phyloP scores from a whole-genome alignment of 331 rosid species.

The Dryas integrifolia region DNA sequence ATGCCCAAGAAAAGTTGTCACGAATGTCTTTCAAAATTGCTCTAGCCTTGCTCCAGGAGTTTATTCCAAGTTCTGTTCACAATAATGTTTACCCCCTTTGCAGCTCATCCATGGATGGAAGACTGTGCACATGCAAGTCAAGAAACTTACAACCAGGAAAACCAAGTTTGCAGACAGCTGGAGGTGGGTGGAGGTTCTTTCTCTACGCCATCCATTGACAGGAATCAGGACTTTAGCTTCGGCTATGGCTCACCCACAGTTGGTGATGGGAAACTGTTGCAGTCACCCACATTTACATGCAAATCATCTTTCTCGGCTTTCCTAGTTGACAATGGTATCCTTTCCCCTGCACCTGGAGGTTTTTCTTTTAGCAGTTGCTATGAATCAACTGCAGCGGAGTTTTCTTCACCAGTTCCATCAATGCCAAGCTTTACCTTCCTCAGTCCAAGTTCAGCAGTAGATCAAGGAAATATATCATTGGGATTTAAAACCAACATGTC shows the following conservation, averaged over 20 bases:
- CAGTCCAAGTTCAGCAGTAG: constrained; percentile 48
- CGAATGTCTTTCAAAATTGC: neutral
- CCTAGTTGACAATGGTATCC: constrained; percentile 3
- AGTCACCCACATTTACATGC: constrained; percentile 30
- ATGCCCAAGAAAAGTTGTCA: neutral
- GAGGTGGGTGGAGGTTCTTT: constrained; percentile 19
- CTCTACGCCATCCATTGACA: constrained; percentile 8
- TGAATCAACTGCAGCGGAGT: constrained; percentile 16
- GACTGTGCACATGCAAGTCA: constrained; percentile 1
- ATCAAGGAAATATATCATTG: constrained; percentile 42
- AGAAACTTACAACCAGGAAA: constrained; percentile 14
- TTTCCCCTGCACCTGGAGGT: constrained; percentile 29
- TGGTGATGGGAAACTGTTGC: constrained; percentile 20
- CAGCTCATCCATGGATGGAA: constrained; percentile 36
- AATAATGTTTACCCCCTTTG: constrained; percentile 3
- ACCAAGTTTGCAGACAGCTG: constrained; percentile 7
- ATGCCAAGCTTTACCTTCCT: constrained; percentile 34
- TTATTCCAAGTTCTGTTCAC: neutral
- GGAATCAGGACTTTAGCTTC: constrained; percentile 24
- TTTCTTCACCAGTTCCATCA: constrained; percentile 25
- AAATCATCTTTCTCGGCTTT: constrained; percentile 29
- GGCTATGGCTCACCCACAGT: constrained; percentile 9
- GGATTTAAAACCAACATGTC: constrained; percentile 41
- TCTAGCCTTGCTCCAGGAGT: neutral
- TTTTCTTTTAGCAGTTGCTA: constrained; percentile 31